Evolutionary conservation across 2,329 filamentous ascomycete genomes (phyloP).

Genomic region (Sporothrix brasiliensis): DNA sequence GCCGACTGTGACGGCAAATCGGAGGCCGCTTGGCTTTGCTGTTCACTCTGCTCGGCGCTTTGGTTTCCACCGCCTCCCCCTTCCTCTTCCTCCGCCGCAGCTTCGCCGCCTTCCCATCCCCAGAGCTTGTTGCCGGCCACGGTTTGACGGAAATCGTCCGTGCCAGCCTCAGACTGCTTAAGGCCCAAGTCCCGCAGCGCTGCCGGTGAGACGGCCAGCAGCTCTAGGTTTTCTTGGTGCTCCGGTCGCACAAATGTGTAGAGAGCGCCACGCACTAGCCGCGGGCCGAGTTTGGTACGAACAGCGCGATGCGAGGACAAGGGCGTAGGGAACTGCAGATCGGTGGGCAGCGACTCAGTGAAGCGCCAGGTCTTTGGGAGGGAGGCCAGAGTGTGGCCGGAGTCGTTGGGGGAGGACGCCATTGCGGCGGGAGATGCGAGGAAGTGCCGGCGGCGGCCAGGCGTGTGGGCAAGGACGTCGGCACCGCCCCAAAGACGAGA

Average conservation of each 20-base stretch:
- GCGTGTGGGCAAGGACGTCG: neutral
- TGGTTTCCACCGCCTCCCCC: neutral
- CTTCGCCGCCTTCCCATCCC: constrained; percentile 68
- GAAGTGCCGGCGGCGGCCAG: neutral
- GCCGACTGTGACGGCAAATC: constrained; percentile 36
- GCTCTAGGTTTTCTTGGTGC: constrained; percentile 68
- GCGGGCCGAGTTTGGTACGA: constrained; percentile 73
- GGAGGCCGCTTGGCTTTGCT: constrained; percentile 40
- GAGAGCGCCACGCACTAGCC: constrained; percentile 79
- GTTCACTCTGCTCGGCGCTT: neutral
- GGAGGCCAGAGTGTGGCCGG: constrained; percentile 52
- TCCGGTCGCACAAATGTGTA: constrained; percentile 92
- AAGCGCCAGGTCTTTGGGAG: constrained; percentile 68
- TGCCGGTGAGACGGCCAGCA: constrained; percentile 77
- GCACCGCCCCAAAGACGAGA: neutral
- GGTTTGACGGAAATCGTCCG: constrained; percentile 72
- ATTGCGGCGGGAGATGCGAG: neutral
- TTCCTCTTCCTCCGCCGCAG: constrained; percentile 32
- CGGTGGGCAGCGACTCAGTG: constrained; percentile 70
- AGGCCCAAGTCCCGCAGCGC: constrained; percentile 84
- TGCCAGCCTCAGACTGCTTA: constrained; percentile 65
- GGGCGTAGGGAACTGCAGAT: constrained; percentile 78
- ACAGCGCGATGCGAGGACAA: constrained; percentile 78
- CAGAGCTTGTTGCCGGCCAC: constrained; percentile 82
- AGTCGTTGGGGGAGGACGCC: constrained; percentile 6